phyloP scores from a whole-genome alignment of 345 rosid species.

The Eucalyptus erythrocorys region DNA sequence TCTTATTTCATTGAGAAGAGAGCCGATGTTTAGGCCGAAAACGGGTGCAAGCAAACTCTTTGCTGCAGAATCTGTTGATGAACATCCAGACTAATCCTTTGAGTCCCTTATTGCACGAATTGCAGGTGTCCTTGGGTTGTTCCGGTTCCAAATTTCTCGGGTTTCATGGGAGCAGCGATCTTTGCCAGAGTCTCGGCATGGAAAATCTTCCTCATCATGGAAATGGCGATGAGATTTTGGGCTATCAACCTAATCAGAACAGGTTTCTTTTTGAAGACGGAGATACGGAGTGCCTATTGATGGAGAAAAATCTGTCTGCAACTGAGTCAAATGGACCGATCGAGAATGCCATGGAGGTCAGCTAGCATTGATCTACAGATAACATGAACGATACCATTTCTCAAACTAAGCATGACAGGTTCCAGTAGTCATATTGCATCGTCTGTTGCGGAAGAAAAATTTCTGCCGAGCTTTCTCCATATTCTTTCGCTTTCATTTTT shows the following conservation, averaged over 20 bases:
- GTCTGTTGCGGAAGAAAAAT: neutral
- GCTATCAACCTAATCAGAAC: conserved; percentile 17
- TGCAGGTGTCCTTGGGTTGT: conserved; percentile 12
- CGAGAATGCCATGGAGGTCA: conserved; percentile 42
- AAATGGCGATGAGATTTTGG: conserved; percentile 35
- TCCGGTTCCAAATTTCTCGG: conserved; percentile 22
- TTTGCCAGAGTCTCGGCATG: conserved; percentile 40
- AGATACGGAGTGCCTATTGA: conserved; percentile 14
- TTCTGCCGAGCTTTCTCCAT: neutral
- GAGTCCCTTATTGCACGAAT: neutral
- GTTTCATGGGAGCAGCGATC: conserved; percentile 34
- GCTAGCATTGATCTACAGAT: neutral
- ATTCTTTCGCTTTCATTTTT: neutral
- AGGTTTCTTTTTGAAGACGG: conserved; percentile 21
- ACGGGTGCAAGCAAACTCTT: neutral
- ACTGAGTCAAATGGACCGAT: conserved; percentile 26
- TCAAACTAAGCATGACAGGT: neutral
- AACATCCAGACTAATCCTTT: neutral
- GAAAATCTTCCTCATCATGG: conserved; percentile 41
- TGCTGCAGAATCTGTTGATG: neutral
- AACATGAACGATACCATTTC: neutral
- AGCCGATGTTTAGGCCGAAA: neutral
- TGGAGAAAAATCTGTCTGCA: conserved; percentile 31
- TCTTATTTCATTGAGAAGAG: neutral
- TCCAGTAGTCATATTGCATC: neutral